Conservation (phyloP, 495 filamentous ascomycete genomes). For the Aspergillus leporis region DNA sequence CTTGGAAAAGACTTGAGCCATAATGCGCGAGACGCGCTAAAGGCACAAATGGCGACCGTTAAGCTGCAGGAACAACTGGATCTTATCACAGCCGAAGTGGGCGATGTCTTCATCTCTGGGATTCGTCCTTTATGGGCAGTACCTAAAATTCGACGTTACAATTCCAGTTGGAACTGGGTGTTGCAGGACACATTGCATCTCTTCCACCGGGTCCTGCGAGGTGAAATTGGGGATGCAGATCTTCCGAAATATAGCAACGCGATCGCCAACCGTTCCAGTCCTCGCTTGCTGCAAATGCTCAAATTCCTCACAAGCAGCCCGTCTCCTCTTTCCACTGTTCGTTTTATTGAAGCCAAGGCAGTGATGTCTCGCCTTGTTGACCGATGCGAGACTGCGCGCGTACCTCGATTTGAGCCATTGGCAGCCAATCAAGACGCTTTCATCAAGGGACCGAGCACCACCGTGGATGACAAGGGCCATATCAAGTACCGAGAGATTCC, state of each 20-base stretch:
- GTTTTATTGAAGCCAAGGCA: background rate
- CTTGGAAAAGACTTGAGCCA: conserved; percentile 91
- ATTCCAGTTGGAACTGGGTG: conserved; percentile 31
- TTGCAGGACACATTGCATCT: no score
- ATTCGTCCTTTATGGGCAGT: conserved; percentile 89
- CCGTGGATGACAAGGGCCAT: background rate
- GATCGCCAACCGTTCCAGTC: background rate
- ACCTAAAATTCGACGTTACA: conserved; percentile 92
- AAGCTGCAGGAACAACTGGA: conserved; percentile 93
- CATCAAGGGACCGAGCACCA: background rate
- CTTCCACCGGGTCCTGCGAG: no score
- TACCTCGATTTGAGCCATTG: background rate
- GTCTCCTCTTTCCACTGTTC: background rate
- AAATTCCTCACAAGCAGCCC: background rate
- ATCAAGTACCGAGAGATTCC: background rate
- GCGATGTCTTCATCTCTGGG: conserved; percentile 88
- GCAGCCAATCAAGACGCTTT: background rate
- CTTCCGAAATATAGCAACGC: background rate
- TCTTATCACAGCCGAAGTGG: conserved; percentile 88
- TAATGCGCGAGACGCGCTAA: conserved; percentile 53
- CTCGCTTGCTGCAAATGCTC: conserved; percentile 2
- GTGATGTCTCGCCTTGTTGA: background rate
- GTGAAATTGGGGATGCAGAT: background rate
- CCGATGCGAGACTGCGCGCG: background rate
- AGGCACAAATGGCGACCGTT: conserved; percentile 11